Base-by-base conservation (phyloP, 78 protist species). In the Dictyostelium intermedium region DNA sequence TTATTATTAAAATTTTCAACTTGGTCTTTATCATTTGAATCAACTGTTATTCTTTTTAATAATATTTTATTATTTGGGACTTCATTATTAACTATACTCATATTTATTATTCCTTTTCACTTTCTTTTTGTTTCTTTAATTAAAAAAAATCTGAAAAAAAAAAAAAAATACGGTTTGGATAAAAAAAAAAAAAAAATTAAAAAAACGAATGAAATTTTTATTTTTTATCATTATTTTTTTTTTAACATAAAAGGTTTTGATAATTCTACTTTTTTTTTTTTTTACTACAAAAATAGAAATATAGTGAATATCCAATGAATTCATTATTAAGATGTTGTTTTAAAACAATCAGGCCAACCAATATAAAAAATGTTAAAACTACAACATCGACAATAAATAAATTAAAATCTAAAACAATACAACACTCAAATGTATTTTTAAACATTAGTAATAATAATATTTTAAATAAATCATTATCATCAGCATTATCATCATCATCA, bases 11-110 rank as follows among this genome's bases (percentile, higher is more conserved):
- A 82, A 30, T 56, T 60, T 14, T 56, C 35, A 35, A 25, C 7
- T 34, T 82, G 77, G 1, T 82, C 32, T 60, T 82, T 60, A 82
- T 82, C 66, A 47, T 80, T 39, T 39, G 50, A 14, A 50, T 82
- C 74, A 20, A 82, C 60, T 14, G 45, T 34, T 72, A 72, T 27
- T 25, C 43, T 72, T 72, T 72, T 72, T 72, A 72, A 72, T 72
- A 72, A 30, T 16, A 72, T 72, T 34, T 72, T 72, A 72, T 72
- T 72, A 72, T 72, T 72, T 72, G 79, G 79, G 30, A 72, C 79
- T 72, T 34, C 79, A 72, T 72, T 72, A 34, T 72, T 72, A 27
- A 34, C 18, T 16, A 72, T 72, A 72, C 39, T 34, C 43, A 72
- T 69, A 27, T 25, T n/a, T n/a, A n/a, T n/a, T n/a, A n/a, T n/a